A percentile compares a stretch with the other conserved stretches of the same genome.
These are phyloP conservation scores for Fragilaria crotonensis DNA, from an alignment of 108 stramenopile genomes.

Conservation along the genomic window DNA sequence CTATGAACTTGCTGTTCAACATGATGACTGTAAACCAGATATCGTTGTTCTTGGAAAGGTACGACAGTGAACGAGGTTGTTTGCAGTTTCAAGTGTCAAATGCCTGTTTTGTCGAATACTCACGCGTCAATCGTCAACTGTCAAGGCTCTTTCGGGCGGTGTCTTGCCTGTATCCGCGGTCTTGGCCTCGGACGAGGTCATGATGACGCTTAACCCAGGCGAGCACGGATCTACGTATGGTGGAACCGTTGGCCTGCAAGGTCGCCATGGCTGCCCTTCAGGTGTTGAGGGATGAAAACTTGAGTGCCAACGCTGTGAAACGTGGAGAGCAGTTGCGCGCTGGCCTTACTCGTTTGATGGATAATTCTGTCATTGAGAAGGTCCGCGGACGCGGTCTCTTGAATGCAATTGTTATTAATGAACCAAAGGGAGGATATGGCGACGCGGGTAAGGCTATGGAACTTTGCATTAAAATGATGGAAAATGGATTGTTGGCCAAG, in stretches of 20 bases:
- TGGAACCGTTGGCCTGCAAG: slow-evolving; percentile 97
- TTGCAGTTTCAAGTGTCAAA: neutral
- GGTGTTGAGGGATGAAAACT: slow-evolving; percentile 91
- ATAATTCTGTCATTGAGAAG: slow-evolving; percentile 50
- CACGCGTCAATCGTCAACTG: neutral
- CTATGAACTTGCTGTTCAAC: slow-evolving; percentile 83
- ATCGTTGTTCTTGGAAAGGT: slow-evolving; percentile 93
- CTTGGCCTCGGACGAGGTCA: slow-evolving; percentile 91
- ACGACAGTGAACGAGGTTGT: too few species aligned
- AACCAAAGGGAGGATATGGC: slow-evolving; percentile 79
- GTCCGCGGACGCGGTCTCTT: slow-evolving; percentile 94
- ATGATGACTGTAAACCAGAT: slow-evolving; percentile 92
- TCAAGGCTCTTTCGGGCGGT: slow-evolving; percentile 91
- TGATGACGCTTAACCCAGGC: slow-evolving; percentile 95
- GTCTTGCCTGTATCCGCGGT: slow-evolving; percentile 96
- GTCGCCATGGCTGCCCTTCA: slow-evolving; percentile 95
- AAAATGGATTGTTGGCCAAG: slow-evolving; percentile 94
- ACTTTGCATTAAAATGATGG: slow-evolving; percentile 84
- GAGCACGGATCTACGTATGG: slow-evolving; percentile 99
- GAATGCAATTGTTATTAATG: slow-evolving; percentile 95
- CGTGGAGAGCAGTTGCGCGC: slow-evolving; percentile 88
- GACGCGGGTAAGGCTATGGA: slow-evolving; percentile 90
- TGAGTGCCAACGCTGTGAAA: slow-evolving; percentile 74
- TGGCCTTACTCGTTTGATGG: slow-evolving; percentile 59
- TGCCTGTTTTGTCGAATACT: neutral